These are phyloP conservation scores for Apiotrichum montevideense DNA, from an alignment of 1,284 basidiomycete genomes.

Conservation along the genomic window DNA sequence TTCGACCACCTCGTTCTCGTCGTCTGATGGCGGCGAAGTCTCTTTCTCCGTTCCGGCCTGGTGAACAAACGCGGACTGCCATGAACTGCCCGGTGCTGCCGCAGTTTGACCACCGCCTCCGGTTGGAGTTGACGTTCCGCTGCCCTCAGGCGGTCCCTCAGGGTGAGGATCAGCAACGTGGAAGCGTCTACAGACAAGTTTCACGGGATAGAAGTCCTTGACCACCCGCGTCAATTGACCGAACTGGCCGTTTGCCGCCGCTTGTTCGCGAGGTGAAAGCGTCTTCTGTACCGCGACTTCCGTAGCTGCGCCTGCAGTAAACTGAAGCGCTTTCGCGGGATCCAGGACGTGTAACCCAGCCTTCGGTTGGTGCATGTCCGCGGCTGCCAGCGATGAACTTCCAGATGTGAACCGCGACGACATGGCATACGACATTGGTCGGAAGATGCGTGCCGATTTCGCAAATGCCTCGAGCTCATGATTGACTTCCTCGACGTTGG, in stretches of 20 bases:
- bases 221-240: constrained; percentile 74
- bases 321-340: constrained; percentile 41
- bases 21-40: not conserved
- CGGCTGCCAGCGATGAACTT: constrained; percentile 49
- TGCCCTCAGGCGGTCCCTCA: constrained; percentile 39
- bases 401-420: constrained; percentile 83
- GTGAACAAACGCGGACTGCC: constrained; percentile 40
- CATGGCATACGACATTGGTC: constrained; percentile 87
- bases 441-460: constrained; percentile 81
- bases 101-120: not conserved
- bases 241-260: constrained; percentile 79
- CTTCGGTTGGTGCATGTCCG: constrained; percentile 55
- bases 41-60: constrained; percentile 16
- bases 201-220: constrained; percentile 68
- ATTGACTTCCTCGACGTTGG: constrained; percentile 63
- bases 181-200: constrained; percentile 88
- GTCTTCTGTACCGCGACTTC: constrained; percentile 51
- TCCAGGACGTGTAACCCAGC: constrained; percentile 65
- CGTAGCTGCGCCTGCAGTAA: constrained; percentile 33
- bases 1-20: not conserved
- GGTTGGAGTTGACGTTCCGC: constrained; percentile 4
- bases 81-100: constrained; percentile 18
- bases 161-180: constrained; percentile 78
- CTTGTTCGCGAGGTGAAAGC: constrained; percentile 67
- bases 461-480: constrained; percentile 81